phyloP scores from a whole-genome alignment of 306 rosid genomes.

The Casuarina equisetifolia region DNA sequence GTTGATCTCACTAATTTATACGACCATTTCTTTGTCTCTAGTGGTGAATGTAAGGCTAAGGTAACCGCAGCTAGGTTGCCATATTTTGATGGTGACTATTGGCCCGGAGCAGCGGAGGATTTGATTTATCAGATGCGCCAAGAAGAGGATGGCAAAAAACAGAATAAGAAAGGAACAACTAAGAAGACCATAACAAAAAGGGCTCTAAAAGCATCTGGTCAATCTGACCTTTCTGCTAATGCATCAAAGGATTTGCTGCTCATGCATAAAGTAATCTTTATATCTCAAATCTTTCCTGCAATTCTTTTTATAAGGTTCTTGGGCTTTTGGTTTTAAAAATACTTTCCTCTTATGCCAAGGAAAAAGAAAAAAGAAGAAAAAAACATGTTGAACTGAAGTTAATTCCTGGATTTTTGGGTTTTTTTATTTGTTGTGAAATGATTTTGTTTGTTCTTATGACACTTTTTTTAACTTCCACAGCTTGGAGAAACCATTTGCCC shows the following conservation, averaged over 20 bases:
- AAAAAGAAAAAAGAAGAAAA: background rate
- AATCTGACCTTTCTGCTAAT: conserved; percentile 92
- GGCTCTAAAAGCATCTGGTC: conserved; percentile 93
- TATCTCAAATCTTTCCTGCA: conserved; percentile 22
- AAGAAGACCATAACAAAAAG: conserved; percentile 90
- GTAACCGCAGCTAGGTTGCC: conserved; percentile 97
- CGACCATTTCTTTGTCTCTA: conserved; percentile 88
- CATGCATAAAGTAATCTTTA: conserved; percentile 86
- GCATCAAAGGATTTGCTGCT: conserved; percentile 93
- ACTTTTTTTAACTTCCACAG: conserved; percentile 44
- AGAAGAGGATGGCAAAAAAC: conserved; percentile 96
- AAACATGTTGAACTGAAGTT: background rate
- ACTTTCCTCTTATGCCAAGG: background rate
- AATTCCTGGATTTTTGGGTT: too few relatives aligned
- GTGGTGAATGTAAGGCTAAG: conserved; percentile 83
- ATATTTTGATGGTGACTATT: conserved; percentile 97
- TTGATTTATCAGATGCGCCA: conserved; percentile 90
- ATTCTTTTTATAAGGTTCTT: background rate
- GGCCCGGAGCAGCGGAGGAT: conserved; percentile 99
- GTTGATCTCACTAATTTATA: conserved; percentile 83
- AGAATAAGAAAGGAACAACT: conserved; percentile 82
- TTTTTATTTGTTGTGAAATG: background rate
- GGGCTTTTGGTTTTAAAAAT: background rate
- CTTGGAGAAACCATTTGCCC: conserved; percentile 97
- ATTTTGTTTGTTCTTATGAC: conserved; percentile 20